Percentiles rank a stretch among this genome's conserved stretches.
Conservation (phyloP, 1,284 basidiomycete genomes). For the Inonotus hispidus region DNA sequence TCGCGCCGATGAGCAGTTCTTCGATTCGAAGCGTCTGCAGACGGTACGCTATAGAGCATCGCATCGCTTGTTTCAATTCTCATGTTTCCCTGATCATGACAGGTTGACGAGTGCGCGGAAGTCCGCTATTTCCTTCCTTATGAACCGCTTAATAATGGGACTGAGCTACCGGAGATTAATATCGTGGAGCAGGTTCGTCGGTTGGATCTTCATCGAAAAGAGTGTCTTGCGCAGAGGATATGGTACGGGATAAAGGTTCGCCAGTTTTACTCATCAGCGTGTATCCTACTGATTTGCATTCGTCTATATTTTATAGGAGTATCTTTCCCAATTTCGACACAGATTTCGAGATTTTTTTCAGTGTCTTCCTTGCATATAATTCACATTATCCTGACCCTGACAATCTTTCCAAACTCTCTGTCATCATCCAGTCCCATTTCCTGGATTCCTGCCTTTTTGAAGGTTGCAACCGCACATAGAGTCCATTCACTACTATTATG, state of each 20-base stretch:
- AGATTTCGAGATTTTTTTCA: too few relatives aligned
- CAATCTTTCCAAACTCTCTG: too few relatives aligned
- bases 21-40: slow-evolving; percentile 3
- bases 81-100: not conserved
- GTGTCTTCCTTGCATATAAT: too few relatives aligned
- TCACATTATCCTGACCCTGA: too few relatives aligned
- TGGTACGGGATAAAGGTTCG: not conserved
- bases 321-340: too few relatives aligned
- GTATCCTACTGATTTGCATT: not conserved
- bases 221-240: not conserved
- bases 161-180: not conserved
- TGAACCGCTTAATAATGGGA: not conserved
- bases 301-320: too few relatives aligned
- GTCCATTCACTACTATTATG: too few relatives aligned
- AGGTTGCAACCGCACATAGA: too few relatives aligned
- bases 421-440: too few relatives aligned
- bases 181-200: not conserved
- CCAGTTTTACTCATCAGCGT: not conserved
- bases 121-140: not conserved
- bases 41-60: not conserved
- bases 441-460: too few relatives aligned
- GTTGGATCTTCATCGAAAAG: not conserved
- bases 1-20: slow-evolving; percentile 2
- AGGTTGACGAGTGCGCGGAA: slow-evolving; percentile 4
- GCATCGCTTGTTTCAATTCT: not conserved